A percentile compares a stretch with the other conserved stretches of the same genome.
These are phyloP conservation scores for Tympanopsis confertula DNA, from an alignment of 2,329 filamentous ascomycete species.

Conservation along the genomic window DNA sequence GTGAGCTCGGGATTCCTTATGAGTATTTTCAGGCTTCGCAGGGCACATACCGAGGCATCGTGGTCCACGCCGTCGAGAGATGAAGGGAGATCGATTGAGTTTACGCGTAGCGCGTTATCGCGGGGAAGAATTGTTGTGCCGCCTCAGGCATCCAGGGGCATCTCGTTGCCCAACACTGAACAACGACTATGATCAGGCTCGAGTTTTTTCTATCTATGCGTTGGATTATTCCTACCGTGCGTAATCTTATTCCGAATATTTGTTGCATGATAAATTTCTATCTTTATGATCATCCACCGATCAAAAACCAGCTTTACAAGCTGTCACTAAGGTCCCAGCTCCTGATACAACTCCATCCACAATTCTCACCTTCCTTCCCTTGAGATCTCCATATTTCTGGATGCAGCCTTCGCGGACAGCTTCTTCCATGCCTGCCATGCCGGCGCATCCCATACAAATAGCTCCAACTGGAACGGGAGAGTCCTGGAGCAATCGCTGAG, in stretches of 20 bases:
- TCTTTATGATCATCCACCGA: neutral
- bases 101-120: neutral
- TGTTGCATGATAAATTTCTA: neutral
- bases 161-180: too few species aligned
- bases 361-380: conserved; percentile 38
- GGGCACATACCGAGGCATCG: neutral
- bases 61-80: neutral
- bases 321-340: neutral
- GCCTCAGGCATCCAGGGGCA: neutral
- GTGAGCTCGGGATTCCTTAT: neutral
- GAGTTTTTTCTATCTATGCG: too few species aligned
- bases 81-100: neutral
- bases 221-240: too few species aligned
- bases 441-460: conserved; percentile 57
- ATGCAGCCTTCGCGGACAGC: conserved; percentile 48
- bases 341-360: conserved; percentile 53
- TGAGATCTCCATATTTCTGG: conserved; percentile 37
- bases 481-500: conserved; percentile 38
- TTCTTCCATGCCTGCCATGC: conserved; percentile 56
- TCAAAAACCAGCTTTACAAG: conserved; percentile 1
- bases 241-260: too few species aligned
- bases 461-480: conserved; percentile 31
- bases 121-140: neutral
- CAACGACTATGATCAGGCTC: too few species aligned
- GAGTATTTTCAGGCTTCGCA: neutral